A percentile compares a stretch with the other conserved stretches of the same genome.
phyloP scores from a whole-genome alignment of 345 rosid genomes.

The Eucalyptus virginea region DNA sequence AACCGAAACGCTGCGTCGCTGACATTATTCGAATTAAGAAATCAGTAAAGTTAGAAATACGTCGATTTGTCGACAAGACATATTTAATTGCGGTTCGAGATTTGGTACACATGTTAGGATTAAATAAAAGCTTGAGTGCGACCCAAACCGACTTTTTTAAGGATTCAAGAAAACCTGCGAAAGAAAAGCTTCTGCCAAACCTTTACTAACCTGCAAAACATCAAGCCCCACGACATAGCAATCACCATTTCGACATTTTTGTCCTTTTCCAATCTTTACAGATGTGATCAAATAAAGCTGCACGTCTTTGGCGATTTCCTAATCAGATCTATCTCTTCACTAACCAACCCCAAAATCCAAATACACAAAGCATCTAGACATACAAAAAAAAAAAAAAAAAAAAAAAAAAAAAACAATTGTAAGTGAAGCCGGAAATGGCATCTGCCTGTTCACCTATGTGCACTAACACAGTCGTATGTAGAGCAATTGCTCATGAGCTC shows the following conservation, averaged over 20 bases:
- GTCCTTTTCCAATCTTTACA: neutral
- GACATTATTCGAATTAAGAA: neutral
- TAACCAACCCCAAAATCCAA: neutral
- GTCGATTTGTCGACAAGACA: neutral
- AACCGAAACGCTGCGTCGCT: neutral
- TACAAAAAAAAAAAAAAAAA: neutral
- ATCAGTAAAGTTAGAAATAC: neutral
- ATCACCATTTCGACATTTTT: neutral
- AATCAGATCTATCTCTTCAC: neutral
- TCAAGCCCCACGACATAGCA: neutral
- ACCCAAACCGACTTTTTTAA: neutral
- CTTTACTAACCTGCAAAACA: neutral
- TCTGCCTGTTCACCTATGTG: neutral
- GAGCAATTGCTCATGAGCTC: conserved; percentile 27
- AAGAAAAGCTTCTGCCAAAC: neutral
- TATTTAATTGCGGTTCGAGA: neutral
- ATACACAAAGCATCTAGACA: neutral
- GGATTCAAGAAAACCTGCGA: neutral
- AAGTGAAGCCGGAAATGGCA: neutral
- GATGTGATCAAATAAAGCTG: neutral
- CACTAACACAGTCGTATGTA: neutral
- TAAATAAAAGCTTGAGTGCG: neutral
- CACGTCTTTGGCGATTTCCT: neutral
- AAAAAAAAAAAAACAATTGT: neutral
- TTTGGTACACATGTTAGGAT: neutral